Percentiles rank a stretch among this genome's conserved stretches.
These are phyloP conservation scores for Suillus americanus DNA, from an alignment of 768 basidiomycete genomes.

Conservation along the genomic window DNA sequence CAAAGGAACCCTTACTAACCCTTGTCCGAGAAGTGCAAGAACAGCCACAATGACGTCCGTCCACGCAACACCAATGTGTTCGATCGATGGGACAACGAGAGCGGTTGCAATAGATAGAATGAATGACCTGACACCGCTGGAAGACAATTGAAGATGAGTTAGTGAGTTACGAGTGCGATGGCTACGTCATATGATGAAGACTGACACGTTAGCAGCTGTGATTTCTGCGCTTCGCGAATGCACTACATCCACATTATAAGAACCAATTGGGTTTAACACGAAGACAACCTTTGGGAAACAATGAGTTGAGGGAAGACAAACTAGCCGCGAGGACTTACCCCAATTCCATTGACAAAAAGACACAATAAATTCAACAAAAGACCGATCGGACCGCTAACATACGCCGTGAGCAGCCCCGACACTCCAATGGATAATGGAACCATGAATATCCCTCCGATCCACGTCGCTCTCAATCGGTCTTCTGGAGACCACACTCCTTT, in stretches of 20 bases:
- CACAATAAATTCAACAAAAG: constrained; percentile 47
- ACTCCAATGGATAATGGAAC: constrained; percentile 48
- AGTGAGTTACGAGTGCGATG: constrained; percentile 27
- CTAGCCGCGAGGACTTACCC: constrained; percentile 36
- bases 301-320: not conserved
- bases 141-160: not conserved
- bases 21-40: constrained; percentile 49
- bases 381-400: constrained; percentile 45
- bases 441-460: constrained; percentile 42
- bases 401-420: constrained; percentile 46
- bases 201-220: constrained; percentile 40
- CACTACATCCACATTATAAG: constrained; percentile 59
- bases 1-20: constrained; percentile 42
- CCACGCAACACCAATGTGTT: constrained; percentile 47
- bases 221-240: constrained; percentile 58
- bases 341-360: constrained; percentile 60
- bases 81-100: constrained; percentile 52
- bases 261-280: constrained; percentile 48
- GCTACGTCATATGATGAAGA: not conserved
- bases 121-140: constrained; percentile 48
- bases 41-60: constrained; percentile 49
- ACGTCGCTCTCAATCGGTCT: constrained; percentile 52
- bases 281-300: constrained; percentile 42
- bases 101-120: constrained; percentile 44
- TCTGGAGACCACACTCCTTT: constrained; percentile 61